Percentiles rank a stretch among this genome's conserved stretches.
Conservation (phyloP, 257 asterid species). For the Solanum ossicruentum region DNA sequence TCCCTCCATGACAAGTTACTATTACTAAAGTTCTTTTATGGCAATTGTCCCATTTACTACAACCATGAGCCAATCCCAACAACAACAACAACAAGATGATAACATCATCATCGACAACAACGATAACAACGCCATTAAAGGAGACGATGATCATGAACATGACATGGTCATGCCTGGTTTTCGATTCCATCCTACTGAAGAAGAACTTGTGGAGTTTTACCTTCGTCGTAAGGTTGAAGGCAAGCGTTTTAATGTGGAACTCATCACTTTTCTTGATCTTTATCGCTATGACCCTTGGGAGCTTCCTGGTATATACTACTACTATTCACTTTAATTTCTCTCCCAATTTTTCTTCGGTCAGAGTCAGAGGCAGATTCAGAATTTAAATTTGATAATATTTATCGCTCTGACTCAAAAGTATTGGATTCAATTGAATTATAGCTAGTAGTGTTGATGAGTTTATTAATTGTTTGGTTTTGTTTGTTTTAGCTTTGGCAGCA, state of each 20-base stretch:
- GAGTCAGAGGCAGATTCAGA: neutral
- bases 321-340: neutral
- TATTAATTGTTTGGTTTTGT: neutral
- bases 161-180: slow-evolving; percentile 98
- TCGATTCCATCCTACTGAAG: slow-evolving; percentile 95
- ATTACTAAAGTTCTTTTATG: slow-evolving; percentile 24
- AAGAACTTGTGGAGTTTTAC: slow-evolving; percentile 91
- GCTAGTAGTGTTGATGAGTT: neutral
- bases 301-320: slow-evolving; percentile 48
- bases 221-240: slow-evolving; percentile 99
- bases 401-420: neutral
- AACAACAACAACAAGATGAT: slow-evolving; percentile 13
- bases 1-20: neutral
- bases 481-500: slow-evolving; percentile 66
- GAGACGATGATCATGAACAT: slow-evolving; percentile 36
- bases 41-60: slow-evolving; percentile 35
- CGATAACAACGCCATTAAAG: neutral
- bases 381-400: neutral
- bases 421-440: neutral
- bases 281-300: slow-evolving; percentile 99
- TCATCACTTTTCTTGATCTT: slow-evolving; percentile 87
- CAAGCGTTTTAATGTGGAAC: slow-evolving; percentile 90
- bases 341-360: neutral
- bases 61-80: slow-evolving; percentile 45
- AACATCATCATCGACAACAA: slow-evolving; percentile 11